These are phyloP conservation scores for Santalum album DNA, from an alignment of 164 flowering plant genomes.

Conservation along the genomic window DNA sequence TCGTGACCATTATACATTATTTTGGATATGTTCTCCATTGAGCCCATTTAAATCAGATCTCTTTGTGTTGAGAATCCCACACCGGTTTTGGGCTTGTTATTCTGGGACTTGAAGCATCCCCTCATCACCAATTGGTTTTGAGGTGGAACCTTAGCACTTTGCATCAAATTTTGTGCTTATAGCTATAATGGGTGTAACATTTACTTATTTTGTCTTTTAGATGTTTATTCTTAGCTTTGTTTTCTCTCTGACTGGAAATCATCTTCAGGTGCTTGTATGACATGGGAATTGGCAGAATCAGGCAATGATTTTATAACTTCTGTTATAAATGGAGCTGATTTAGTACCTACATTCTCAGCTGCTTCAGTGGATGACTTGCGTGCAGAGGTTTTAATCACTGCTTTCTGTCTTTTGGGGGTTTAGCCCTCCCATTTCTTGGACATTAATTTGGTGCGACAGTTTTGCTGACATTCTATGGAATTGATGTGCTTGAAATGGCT, in stretches of 20 bases:
- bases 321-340: conserved; percentile 92
- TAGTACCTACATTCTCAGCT: conserved; percentile 94
- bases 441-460: too few species aligned
- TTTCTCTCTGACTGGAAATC: conserved; percentile 12
- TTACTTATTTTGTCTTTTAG: neutral
- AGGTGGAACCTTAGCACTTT: too few species aligned
- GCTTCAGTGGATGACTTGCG: conserved; percentile 97
- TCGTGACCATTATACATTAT: conserved; percentile 6
- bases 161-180: neutral
- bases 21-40: neutral
- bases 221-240: too few species aligned
- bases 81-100: neutral
- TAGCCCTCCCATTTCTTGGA: too few species aligned
- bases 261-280: conserved; percentile 91
- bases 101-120: too few species aligned
- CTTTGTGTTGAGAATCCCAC: too few species aligned
- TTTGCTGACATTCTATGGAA: too few species aligned
- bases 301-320: conserved; percentile 68
- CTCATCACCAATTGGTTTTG: too few species aligned
- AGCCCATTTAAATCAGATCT: too few species aligned
- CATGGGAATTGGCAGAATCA: conserved; percentile 96
- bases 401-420: neutral
- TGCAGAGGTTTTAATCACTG: conserved; percentile 52
- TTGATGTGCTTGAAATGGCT: too few species aligned
- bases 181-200: neutral